Conservation (phyloP, 1,284 basidiomycete species). For the Marasmius oreades region DNA sequence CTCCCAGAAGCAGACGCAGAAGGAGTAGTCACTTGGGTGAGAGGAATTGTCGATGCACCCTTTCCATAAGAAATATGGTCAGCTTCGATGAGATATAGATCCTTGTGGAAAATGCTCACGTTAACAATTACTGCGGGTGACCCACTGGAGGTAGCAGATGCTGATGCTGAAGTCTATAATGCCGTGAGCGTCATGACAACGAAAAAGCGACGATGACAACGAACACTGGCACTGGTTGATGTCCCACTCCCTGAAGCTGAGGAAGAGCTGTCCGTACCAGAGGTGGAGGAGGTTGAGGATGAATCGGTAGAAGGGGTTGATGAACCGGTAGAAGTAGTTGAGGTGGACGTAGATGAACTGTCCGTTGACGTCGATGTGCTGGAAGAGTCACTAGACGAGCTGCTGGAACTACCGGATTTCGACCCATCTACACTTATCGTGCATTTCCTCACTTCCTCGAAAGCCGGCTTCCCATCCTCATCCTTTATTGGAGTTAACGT, state of each 20-base stretch:
- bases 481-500: constrained; percentile 54
- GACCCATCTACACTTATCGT: constrained; percentile 32
- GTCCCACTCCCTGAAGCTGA: constrained; percentile 1
- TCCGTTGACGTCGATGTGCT: constrained; percentile 15
- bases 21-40: background rate
- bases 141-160: constrained; percentile 11
- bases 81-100: constrained; percentile 2
- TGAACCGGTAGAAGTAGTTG: constrained; percentile 14
- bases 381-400: constrained; percentile 16
- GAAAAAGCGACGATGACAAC: constrained; percentile 2
- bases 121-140: constrained; percentile 14
- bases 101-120: constrained; percentile 11
- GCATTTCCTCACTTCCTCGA: constrained; percentile 60
- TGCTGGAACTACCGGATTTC: constrained; percentile 14
- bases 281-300: constrained; percentile 7
- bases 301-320: constrained; percentile 16
- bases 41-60: constrained; percentile 25
- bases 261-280: background rate
- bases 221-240: constrained; percentile 1
- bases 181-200: background rate
- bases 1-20: constrained; percentile 12
- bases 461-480: constrained; percentile 44
- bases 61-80: constrained; percentile 9
- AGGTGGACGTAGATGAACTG: background rate
- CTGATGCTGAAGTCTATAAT: background rate